Conservation (phyloP, 108 stramenopile genomes). For the Bacterosira constricta region DNA sequence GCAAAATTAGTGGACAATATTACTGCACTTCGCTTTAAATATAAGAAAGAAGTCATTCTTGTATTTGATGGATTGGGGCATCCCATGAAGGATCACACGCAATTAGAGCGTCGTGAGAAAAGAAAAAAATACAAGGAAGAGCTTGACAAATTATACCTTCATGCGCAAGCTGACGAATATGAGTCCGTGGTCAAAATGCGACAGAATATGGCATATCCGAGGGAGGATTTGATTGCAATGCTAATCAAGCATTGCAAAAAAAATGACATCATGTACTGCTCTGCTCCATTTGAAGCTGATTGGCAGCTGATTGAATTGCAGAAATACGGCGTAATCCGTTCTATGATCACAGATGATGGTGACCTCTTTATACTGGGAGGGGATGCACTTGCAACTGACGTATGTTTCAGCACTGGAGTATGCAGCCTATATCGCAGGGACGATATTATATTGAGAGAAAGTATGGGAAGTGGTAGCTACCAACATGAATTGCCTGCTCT, state of each 20-base stretch:
- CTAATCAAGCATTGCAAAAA: background rate
- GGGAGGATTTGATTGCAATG: background rate
- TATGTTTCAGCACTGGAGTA: background rate
- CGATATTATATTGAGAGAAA: background rate
- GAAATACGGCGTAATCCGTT: background rate
- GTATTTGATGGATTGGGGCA: no score
- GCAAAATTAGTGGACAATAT: no score
- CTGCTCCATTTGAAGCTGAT: slow-evolving; percentile 3
- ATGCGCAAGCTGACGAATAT: no score
- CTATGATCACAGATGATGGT: background rate
- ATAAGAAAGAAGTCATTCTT: no score
- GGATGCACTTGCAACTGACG: background rate
- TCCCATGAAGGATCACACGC: no score
- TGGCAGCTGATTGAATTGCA: background rate
- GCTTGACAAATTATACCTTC: no score
- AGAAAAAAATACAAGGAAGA: no score
- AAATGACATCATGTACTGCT: background rate
- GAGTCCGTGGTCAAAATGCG: no score
- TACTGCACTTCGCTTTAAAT: no score
- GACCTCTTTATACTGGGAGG: background rate
- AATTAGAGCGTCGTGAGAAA: no score
- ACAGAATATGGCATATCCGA: no score
- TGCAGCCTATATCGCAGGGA: background rate
- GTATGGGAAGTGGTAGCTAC: background rate
- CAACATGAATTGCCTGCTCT: background rate